These are phyloP conservation scores for Cyclocybe cylindracea DNA, from an alignment of 768 basidiomycete species.

Conservation along the genomic window DNA sequence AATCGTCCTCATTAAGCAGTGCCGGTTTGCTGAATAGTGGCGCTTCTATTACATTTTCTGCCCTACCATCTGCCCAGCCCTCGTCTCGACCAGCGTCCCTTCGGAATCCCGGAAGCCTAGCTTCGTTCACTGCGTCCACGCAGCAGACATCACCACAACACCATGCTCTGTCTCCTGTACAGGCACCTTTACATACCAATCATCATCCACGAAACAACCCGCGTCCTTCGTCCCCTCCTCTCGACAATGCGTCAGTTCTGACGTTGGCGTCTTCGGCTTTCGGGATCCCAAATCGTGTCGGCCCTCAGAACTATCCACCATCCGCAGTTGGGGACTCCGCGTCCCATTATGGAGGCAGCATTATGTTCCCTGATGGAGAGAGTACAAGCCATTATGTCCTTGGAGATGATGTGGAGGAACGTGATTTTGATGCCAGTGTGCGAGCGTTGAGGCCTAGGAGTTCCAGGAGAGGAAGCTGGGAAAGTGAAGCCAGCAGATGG, in stretches of 20 bases:
- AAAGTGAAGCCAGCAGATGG: slow-evolving; percentile 87
- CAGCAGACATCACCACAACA: slow-evolving; percentile 23
- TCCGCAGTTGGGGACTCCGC: slow-evolving; percentile 64
- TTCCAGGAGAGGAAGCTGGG: slow-evolving; percentile 89
- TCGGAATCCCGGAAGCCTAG: slow-evolving; percentile 30
- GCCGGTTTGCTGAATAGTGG: slow-evolving; percentile 46
- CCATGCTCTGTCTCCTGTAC: slow-evolving; percentile 43
- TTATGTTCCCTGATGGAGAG: slow-evolving; percentile 59
- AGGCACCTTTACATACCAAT: slow-evolving; percentile 87
- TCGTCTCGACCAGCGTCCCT: slow-evolving; percentile 34
- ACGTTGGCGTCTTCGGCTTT: slow-evolving; percentile 95
- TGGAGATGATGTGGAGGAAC: slow-evolving; percentile 67
- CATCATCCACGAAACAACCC: slow-evolving; percentile 97
- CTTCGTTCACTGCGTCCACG: slow-evolving; percentile 23
- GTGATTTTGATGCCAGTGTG: slow-evolving; percentile 86
- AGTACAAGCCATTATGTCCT: slow-evolving; percentile 68
- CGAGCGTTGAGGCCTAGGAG: slow-evolving; percentile 87
- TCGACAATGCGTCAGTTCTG: slow-evolving; percentile 89
- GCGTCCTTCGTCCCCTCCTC: slow-evolving; percentile 85
- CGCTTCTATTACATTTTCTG: slow-evolving; percentile 73
- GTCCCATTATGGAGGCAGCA: slow-evolving; percentile 71
- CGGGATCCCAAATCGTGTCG: slow-evolving; percentile 61
- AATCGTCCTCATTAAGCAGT: slow-evolving; percentile 56
- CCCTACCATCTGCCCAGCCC: slow-evolving; percentile 52
- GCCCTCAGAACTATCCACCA: slow-evolving; percentile 42